Evolutionary conservation across 192 early-diverging fungal genomes (phyloP).

Genomic region (Coemansia sp.): DNA sequence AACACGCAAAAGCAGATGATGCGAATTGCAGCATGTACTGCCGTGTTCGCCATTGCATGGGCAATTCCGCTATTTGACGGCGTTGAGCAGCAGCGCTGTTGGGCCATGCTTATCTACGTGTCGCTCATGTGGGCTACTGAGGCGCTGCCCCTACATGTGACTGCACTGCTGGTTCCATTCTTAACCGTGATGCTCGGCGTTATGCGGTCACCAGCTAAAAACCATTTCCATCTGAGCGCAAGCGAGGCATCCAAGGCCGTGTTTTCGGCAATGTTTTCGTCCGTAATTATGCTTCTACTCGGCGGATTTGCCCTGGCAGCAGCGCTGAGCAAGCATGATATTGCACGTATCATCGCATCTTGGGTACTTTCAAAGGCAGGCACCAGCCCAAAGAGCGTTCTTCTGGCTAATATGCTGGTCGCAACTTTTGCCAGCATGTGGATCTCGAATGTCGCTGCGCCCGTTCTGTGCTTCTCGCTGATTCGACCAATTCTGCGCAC

Average conservation of each 20-base stretch:
- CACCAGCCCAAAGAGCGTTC: slow-evolving; percentile 74
- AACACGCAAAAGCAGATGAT: slow-evolving; percentile 52
- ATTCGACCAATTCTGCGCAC: slow-evolving; percentile 93
- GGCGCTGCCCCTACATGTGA: slow-evolving; percentile 90
- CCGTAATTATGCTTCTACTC: slow-evolving; percentile 93
- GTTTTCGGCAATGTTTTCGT: slow-evolving; percentile 92
- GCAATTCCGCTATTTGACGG: slow-evolving; percentile 61
- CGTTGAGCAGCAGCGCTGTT: slow-evolving; percentile 82
- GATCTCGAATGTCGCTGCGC: slow-evolving; percentile 97
- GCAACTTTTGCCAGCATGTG: slow-evolving; percentile 98
- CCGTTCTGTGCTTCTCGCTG: slow-evolving; percentile 93
- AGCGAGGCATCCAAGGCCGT: slow-evolving; percentile 78
- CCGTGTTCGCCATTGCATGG: slow-evolving; percentile 61
- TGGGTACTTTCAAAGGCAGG: slow-evolving; percentile 88
- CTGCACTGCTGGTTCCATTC: slow-evolving; percentile 83
- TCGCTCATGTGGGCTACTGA: slow-evolving; percentile 92
- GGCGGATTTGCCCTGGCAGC: slow-evolving; percentile 94
- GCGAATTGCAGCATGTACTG: slow-evolving; percentile 53
- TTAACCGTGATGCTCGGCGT: slow-evolving; percentile 82
- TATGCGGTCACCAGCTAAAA: slow-evolving; percentile 60
- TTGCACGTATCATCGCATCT: slow-evolving; percentile 88
- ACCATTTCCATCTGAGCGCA: slow-evolving; percentile 57
- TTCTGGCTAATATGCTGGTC: slow-evolving; percentile 93
- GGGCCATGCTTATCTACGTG: slow-evolving; percentile 88
- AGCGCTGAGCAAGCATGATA: slow-evolving; percentile 92